phyloP scores from a whole-genome alignment of 352 stramenopile species.

The Pythium phragmitis region DNA sequence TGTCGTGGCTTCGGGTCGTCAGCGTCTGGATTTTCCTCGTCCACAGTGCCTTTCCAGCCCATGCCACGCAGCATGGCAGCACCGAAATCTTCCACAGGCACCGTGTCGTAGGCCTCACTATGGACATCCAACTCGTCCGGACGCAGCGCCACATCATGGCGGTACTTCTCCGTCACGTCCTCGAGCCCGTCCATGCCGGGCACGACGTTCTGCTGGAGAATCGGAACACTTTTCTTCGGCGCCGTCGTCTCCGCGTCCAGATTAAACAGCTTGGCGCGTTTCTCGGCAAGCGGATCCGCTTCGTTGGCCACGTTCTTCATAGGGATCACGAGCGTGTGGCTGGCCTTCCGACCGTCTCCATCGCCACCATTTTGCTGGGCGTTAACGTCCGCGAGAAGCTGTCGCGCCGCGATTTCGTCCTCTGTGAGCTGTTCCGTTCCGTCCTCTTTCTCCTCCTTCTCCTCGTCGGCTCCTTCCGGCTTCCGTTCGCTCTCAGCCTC shows the following conservation, averaged over 20 bases:
- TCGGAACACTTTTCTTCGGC: slow-evolving; percentile 38
- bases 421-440: slow-evolving; percentile 16
- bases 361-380: slow-evolving; percentile 14
- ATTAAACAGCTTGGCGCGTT: slow-evolving; percentile 45
- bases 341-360: neutral
- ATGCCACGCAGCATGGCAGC: slow-evolving; percentile 95
- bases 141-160: slow-evolving; percentile 75
- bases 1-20: slow-evolving; percentile 78
- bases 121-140: slow-evolving; percentile 83
- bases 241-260: slow-evolving; percentile 17
- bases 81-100: slow-evolving; percentile 95
- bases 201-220: slow-evolving; percentile 74
- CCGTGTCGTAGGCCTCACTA: slow-evolving; percentile 78
- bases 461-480: neutral
- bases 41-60: slow-evolving; percentile 91
- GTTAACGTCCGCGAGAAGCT: slow-evolving; percentile 42
- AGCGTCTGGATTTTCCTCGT: slow-evolving; percentile 40
- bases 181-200: slow-evolving; percentile 60
- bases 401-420: slow-evolving; percentile 39
- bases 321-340: slow-evolving; percentile 55
- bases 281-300: slow-evolving; percentile 20
- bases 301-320: slow-evolving; percentile 30
- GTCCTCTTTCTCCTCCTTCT: neutral
- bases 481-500: neutral
- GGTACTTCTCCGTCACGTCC: slow-evolving; percentile 82